Evolutionary conservation across 176 grass and related monocot genomes (phyloP).

Genomic region (Carex scoparia): DNA sequence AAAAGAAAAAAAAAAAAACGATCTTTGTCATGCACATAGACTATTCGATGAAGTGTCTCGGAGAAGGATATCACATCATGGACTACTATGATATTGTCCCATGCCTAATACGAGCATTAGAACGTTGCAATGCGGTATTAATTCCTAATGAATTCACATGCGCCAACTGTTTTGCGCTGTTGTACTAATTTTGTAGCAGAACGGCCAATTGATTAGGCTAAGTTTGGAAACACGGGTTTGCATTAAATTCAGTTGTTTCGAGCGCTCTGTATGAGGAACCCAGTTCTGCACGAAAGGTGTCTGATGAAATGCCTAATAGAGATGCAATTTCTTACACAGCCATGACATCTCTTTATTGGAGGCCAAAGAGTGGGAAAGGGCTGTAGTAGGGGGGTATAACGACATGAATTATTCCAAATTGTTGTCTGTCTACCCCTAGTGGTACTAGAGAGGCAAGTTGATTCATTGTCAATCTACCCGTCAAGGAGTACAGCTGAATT

Average conservation of each 20-base stretch:
- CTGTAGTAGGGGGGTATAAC: conserved; percentile 41
- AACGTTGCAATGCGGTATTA: neutral
- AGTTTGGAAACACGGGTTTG: conserved; percentile 41
- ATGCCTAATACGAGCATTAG: neutral
- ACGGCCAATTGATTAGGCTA: conserved; percentile 19
- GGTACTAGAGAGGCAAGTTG: conserved; percentile 26
- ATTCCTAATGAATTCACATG: conserved; percentile 48
- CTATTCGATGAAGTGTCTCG: conserved; percentile 35
- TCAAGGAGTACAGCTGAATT: conserved; percentile 39
- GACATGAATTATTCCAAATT: conserved; percentile 30
- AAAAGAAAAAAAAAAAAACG: neutral
- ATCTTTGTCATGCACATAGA: conserved; percentile 9
- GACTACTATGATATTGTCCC: conserved; percentile 27
- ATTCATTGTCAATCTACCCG: conserved; percentile 65
- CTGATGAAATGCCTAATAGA: conserved; percentile 36
- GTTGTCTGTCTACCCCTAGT: conserved; percentile 21
- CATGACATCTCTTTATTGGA: conserved; percentile 55
- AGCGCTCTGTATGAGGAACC: conserved; percentile 38
- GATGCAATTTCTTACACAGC: conserved; percentile 65
- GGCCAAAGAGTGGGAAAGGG: conserved; percentile 28
- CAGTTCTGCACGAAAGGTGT: conserved; percentile 35
- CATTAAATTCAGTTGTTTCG: conserved; percentile 43
- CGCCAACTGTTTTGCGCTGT: conserved; percentile 50
- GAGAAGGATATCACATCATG: conserved; percentile 29
- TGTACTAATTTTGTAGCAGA: conserved; percentile 8